Evolutionary conservation across 2,329 filamentous ascomycete genomes (phyloP), one percentile per base, ranked within the genome.

Genomic region (Trichoderma koningiopsis): DNA sequence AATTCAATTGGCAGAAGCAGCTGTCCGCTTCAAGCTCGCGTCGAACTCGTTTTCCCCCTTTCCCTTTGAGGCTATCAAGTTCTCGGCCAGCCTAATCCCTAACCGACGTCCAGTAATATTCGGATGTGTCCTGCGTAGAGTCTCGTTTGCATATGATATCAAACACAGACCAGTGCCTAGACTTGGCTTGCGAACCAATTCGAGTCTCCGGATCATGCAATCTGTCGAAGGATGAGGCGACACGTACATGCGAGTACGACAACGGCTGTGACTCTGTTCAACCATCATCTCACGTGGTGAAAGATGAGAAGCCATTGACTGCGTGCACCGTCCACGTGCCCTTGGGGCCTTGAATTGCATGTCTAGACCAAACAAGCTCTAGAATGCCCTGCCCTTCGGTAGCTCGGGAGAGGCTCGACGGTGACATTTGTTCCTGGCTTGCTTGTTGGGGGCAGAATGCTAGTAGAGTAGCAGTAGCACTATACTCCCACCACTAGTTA

Each of bases 281-380:
- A 49, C 22, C 55, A 33, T 33, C 31, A 14, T 16, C 63, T 67
- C 55, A 59, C 63, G 55, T 67, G 63, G 40, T 37, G 10, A 13
- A 58, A 7, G n/a, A 27, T 40, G 40, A 29, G 29, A 37, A 52
- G 31, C 29, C 40, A 59, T 58, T 37, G 31, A 52, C 57, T 43
- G 57, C 24, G 35, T 33, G 5, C 33, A 33, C 22, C 19, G 40
- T 49, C 63, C 63, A 67, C 55, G 63, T 67, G 63, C 40, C 29
- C 35, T n/a, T 43, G 40, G 40, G 40, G 40, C 19, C 14, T 33
- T 11, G 14, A 24, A 68, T 61, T 47, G 65, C 65, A 56, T 24
- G 61, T 68, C 65, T 68, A 33, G 35, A 6, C 49, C 24, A 47
- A 22, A 55, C n/a, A 61, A 55, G 57, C 35, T 61, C 65, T 55